A percentile compares a stretch with the other conserved stretches of the same genome.
Evolutionary conservation across 768 basidiomycete species (phyloP).

Genomic region (Auriscalpium orientale): DNA sequence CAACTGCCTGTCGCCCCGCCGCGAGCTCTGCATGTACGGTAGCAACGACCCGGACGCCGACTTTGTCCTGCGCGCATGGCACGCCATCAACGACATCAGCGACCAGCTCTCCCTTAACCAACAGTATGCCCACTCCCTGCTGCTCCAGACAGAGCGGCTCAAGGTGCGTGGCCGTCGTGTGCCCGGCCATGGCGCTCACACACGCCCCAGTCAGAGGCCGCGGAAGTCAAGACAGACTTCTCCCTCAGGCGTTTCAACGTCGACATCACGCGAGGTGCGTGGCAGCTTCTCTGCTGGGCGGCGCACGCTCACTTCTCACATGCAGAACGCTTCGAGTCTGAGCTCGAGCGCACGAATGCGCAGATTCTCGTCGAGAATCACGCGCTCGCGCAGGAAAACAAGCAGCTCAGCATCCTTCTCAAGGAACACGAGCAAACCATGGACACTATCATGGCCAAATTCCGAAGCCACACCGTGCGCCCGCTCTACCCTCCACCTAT

Average conservation of each 20-base stretch:
- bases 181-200: neutral
- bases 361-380: slow-evolving; percentile 93
- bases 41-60: slow-evolving; percentile 9
- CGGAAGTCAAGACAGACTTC: slow-evolving; percentile 29
- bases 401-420: slow-evolving; percentile 78
- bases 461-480: slow-evolving; percentile 83
- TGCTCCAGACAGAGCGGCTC: slow-evolving; percentile 33
- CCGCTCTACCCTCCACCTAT: slow-evolving; percentile 6
- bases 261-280: slow-evolving; percentile 33
- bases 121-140: slow-evolving; percentile 33
- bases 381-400: slow-evolving; percentile 87
- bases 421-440: slow-evolving; percentile 94
- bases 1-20: neutral
- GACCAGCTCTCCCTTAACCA: slow-evolving; percentile 38
- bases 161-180: slow-evolving; percentile 25
- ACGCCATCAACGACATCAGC: slow-evolving; percentile 27
- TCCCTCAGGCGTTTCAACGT: slow-evolving; percentile 37
- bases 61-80: slow-evolving; percentile 13
- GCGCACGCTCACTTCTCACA: neutral
- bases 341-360: slow-evolving; percentile 84
- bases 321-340: slow-evolving; percentile 85
- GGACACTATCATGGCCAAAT: slow-evolving; percentile 96
- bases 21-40: slow-evolving; percentile 2
- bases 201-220: slow-evolving; percentile 12
- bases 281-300: neutral